Percentiles rank a stretch among this genome's conserved stretches.
Conservation (phyloP, 805 yeast genomes). For the Myxozyma neotropica region DNA sequence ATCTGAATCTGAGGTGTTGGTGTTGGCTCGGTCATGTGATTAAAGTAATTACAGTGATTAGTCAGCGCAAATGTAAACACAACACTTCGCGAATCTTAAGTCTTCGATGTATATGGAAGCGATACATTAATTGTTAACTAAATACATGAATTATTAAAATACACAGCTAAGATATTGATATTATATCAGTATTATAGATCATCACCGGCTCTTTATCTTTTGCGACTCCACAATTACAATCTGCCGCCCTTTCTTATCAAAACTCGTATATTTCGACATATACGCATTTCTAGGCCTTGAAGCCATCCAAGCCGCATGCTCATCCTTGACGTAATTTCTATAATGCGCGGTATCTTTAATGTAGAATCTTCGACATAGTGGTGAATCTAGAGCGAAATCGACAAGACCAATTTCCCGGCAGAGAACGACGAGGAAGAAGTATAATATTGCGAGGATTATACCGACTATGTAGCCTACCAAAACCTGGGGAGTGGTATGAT, state of each 20-base stretch:
- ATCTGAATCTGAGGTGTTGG: conserved; percentile 1
- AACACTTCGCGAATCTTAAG: too few relatives aligned
- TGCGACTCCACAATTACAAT: conserved; percentile 1
- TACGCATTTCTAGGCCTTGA: conserved; percentile 3
- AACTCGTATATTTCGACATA: background rate
- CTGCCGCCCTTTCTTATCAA: background rate
- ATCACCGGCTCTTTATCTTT: background rate
- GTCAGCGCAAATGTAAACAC: too few relatives aligned
- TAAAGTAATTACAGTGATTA: too few relatives aligned
- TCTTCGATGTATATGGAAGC: too few relatives aligned
- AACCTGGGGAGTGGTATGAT: conserved; percentile 77
- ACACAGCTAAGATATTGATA: too few relatives aligned
- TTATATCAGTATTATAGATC: too few relatives aligned
- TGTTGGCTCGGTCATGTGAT: too few relatives aligned
- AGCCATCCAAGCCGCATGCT: conserved; percentile 16
- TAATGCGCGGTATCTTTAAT: conserved; percentile 44
- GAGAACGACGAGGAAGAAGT: conserved; percentile 56
- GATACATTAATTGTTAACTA: too few relatives aligned
- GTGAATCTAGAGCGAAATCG: conserved; percentile 63
- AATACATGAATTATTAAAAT: too few relatives aligned
- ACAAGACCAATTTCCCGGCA: conserved; percentile 69
- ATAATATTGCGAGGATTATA: conserved; percentile 55
- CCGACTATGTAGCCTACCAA: conserved; percentile 73
- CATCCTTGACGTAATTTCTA: conserved; percentile 25
- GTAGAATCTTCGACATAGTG: conserved; percentile 49